Evolutionary conservation across 2,329 filamentous ascomycete species (phyloP).

Genomic region (Aspergillus arachidicola): DNA sequence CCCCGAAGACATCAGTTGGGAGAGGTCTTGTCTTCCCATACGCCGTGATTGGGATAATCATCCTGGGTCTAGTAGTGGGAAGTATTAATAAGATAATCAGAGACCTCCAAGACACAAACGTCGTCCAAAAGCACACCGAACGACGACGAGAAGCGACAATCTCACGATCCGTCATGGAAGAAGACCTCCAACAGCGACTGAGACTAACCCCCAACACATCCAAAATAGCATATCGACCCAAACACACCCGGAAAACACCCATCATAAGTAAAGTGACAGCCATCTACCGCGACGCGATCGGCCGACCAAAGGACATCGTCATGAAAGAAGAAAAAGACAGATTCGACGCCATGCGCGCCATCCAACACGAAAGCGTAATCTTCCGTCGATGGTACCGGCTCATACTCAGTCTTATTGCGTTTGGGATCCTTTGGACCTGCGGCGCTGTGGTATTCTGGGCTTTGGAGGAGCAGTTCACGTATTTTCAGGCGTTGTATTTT

Average conservation of each 20-base stretch:
- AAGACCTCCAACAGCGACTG: slow-evolving; percentile 27
- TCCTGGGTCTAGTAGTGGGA: slow-evolving; percentile 78
- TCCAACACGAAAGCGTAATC: slow-evolving; percentile 66
- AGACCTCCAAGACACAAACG: slow-evolving; percentile 63
- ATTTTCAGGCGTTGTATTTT: slow-evolving; percentile 84
- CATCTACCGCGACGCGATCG: slow-evolving; percentile 15
- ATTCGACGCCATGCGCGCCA: slow-evolving; percentile 78
- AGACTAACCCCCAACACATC: slow-evolving; percentile 12
- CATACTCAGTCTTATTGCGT: slow-evolving; percentile 66
- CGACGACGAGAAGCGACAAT: slow-evolving; percentile 57
- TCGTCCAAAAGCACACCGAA: slow-evolving; percentile 62
- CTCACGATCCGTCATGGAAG: slow-evolving; percentile 53
- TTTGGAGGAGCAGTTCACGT: slow-evolving; percentile 61
- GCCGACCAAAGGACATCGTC: slow-evolving; percentile 53
- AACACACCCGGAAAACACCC: slow-evolving; percentile 14
- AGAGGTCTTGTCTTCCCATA: slow-evolving; percentile 80
- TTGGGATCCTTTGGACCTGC: slow-evolving; percentile 75
- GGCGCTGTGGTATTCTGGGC: slow-evolving; percentile 76
- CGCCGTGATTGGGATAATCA: slow-evolving; percentile 79
- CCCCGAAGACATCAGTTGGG: slow-evolving; percentile 58
- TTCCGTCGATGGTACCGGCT: slow-evolving; percentile 77
- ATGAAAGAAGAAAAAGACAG: slow-evolving; percentile 68
- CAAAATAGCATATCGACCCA: slow-evolving; percentile 11
- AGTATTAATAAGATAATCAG: slow-evolving; percentile 71
- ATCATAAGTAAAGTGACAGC: slow-evolving; percentile 29